Conservation (phyloP, 163 green algal species). For the Scenedesmus sp. region DNA sequence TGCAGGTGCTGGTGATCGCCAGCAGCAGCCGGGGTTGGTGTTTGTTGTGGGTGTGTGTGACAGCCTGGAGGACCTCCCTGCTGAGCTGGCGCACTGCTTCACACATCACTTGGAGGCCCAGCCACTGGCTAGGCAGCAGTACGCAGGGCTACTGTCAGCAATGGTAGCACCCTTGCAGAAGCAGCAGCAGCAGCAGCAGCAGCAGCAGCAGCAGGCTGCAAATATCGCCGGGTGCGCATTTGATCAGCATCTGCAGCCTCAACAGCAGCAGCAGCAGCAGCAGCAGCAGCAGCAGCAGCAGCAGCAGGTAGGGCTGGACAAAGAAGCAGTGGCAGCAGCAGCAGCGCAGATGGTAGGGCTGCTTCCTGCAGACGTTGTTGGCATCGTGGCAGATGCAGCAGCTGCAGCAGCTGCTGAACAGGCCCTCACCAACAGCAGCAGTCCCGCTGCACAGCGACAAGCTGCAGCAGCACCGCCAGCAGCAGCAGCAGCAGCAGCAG, state of each 20-base stretch:
- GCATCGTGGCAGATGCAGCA: slow-evolving; percentile 79
- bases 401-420: slow-evolving; percentile 60
- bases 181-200: slow-evolving; percentile 23
- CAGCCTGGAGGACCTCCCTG: slow-evolving; percentile 69
- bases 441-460: neutral
- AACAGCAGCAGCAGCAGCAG: too few species aligned
- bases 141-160: slow-evolving; percentile 58
- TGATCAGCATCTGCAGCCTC: too few species aligned
- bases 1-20: neutral
- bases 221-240: neutral
- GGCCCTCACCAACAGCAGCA: neutral
- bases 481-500: neutral
- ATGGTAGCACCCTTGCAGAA: slow-evolving; percentile 53
- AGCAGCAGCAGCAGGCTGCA: slow-evolving; percentile 7
- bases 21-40: slow-evolving; percentile 56
- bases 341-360: slow-evolving; percentile 84
- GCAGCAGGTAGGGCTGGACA: slow-evolving; percentile 36
- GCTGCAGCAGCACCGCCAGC: neutral
- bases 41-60: slow-evolving; percentile 67
- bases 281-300: slow-evolving; percentile 20
- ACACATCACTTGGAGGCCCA: slow-evolving; percentile 84
- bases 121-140: slow-evolving; percentile 62
- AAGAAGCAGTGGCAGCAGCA: slow-evolving; percentile 58
- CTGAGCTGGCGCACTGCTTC: slow-evolving; percentile 85
- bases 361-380: slow-evolving; percentile 78